These are phyloP conservation scores for Cryptococcus floricola DNA, from an alignment of 1,284 basidiomycete species.

Conservation along the genomic window DNA sequence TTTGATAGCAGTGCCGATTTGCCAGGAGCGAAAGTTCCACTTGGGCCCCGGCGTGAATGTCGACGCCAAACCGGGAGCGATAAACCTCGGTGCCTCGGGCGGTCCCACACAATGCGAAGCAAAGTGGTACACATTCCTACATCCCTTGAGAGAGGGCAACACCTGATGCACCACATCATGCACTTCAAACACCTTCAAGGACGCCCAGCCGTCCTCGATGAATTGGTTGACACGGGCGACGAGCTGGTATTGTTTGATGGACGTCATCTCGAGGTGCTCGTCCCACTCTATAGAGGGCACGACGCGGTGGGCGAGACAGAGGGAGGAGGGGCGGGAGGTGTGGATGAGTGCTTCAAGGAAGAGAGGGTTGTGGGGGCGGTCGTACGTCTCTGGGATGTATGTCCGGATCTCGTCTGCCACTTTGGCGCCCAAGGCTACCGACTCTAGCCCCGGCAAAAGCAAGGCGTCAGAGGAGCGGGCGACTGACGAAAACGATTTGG, in stretches of 20 bases:
- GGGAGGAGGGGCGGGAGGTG: constrained; percentile 7
- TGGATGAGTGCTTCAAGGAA: constrained; percentile 21
- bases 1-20: constrained; percentile 28
- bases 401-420: constrained; percentile 27
- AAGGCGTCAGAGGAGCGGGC: not conserved
- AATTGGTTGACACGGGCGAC: constrained; percentile 19
- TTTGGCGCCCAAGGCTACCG: constrained; percentile 18
- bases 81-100: constrained; percentile 1
- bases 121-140: constrained; percentile 32
- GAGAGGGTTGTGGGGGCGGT: constrained; percentile 16
- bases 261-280: constrained; percentile 21
- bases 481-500: constrained; percentile 2
- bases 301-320: constrained; percentile 26
- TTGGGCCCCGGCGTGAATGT: constrained; percentile 26
- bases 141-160: constrained; percentile 19
- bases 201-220: constrained; percentile 9
- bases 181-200: constrained; percentile 10
- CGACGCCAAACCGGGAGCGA: constrained; percentile 12
- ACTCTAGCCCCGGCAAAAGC: constrained; percentile 18
- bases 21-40: constrained; percentile 37
- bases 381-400: constrained; percentile 21
- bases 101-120: constrained; percentile 43
- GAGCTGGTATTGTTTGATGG: constrained; percentile 22
- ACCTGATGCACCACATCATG: constrained; percentile 35
- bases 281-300: constrained; percentile 24